Base-by-base conservation (phyloP, 116 monocot genomes). In the Iris pallida region DNA sequence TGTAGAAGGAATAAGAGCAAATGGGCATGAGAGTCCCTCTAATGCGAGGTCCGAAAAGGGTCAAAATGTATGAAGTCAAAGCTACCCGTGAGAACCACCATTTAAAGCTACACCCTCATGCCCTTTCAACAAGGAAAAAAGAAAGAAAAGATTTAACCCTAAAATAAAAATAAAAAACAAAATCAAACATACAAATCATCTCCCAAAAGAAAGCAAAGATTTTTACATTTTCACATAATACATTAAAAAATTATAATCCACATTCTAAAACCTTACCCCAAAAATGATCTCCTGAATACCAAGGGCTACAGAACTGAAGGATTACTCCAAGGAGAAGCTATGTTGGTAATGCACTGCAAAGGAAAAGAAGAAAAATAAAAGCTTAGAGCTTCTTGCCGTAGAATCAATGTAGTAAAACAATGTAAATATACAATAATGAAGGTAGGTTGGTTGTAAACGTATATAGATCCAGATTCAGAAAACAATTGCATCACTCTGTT, bases 381-480 rank as follows among this genome's bases (percentile, higher is more conserved):
- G 30, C 30, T 30, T 30, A 30, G 30, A 30, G 30, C 30, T 30
- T 30, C 30, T 19, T 14, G 54, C 41, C 44, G 42, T 41, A 61
- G 9, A 19, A 58, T 18, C 9, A 58, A 10, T 5, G 3, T 5
- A 15, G 16, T 58, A 17, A 17, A 15, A 58, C n/a, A 58, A 58
- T 8, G 19, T 11, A 11, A 64, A 46, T 64, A 47, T 18, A 64
- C 64, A 30, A 30, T 30, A 30, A 64, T 16, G 47, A 64, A 17
- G 47, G 13, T 47, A 8, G 19, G 16, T 58, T 15, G 53, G 16
- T 7, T 43, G 30, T 63, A 59, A 57, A 75, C 40, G 65, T 58
- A 42, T 60, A 64, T 46, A 72, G 53, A 78, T 72, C 64, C 71
- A 79, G 78, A 49, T 81, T 82, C 70, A 83, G 66, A 70, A 73